These are phyloP conservation scores for Ganoderma multipileum DNA, from an alignment of 1,284 basidiomycete genomes.

Conservation along the genomic window DNA sequence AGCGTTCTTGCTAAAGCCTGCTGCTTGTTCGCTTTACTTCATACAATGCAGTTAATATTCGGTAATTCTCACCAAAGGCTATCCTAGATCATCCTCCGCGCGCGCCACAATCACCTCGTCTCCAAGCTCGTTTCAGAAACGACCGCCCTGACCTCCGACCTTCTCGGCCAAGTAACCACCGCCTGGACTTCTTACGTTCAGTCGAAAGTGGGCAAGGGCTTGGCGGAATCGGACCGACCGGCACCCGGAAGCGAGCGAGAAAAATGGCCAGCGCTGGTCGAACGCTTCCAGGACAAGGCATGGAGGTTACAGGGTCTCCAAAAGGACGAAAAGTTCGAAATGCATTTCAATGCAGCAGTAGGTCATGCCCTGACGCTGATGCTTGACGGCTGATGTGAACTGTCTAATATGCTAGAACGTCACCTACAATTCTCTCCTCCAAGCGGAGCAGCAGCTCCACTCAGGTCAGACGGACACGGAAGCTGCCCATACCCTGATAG, in stretches of 20 bases:
- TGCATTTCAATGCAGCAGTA: conserved; percentile 83
- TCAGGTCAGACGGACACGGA: conserved; percentile 50
- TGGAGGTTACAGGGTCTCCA: conserved; percentile 78
- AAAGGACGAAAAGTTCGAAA: conserved; percentile 90
- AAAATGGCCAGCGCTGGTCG: conserved; percentile 60
- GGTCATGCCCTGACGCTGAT: conserved; percentile 36
- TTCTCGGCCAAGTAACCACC: conserved; percentile 64
- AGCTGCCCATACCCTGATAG: conserved; percentile 69
- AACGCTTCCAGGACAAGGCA: conserved; percentile 56
- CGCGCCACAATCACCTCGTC: conserved; percentile 86
- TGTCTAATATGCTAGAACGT: conserved; percentile 50
- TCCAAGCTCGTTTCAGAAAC: conserved; percentile 67
- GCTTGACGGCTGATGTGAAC: conserved; percentile 19
- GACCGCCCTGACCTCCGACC: conserved; percentile 59
- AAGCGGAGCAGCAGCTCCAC: conserved; percentile 49
- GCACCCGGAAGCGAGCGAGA: conserved; percentile 55
- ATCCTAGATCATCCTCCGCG: conserved; percentile 86
- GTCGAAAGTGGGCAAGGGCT: conserved; percentile 65
- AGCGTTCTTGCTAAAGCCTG: not conserved
- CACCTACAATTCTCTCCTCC: conserved; percentile 56
- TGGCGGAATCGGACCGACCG: conserved; percentile 55
- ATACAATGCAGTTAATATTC: not conserved
- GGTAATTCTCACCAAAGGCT: conserved; percentile 12
- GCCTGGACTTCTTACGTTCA: conserved; percentile 74
- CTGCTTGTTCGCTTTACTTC: not conserved